Evolutionary conservation across 441 rosid genomes (phyloP).

Genomic region (Euphorbia schlechtendalii): DNA sequence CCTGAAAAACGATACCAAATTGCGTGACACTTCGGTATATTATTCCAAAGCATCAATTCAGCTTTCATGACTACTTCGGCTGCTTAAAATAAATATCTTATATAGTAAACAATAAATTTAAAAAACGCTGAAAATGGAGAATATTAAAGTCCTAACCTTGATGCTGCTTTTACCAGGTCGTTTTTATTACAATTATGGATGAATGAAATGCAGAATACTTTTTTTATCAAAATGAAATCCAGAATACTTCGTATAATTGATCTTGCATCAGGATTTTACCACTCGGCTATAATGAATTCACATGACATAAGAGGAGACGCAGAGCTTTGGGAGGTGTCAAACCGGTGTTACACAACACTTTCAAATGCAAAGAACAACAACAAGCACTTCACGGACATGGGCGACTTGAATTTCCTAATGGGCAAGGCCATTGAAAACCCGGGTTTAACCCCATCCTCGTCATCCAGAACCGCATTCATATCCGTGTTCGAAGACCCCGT

Average conservation of each 20-base stretch:
- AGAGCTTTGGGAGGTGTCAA: conserved; percentile 67
- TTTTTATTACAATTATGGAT: background rate
- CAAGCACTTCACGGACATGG: conserved; percentile 82
- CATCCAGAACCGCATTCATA: conserved; percentile 61
- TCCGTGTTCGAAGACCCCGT: conserved; percentile 74
- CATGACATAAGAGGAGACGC: conserved; percentile 52
- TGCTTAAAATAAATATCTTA: too few species aligned
- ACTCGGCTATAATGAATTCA: conserved; percentile 63
- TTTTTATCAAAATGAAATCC: too few species aligned
- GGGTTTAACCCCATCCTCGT: conserved; percentile 52
- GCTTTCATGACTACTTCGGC: too few species aligned
- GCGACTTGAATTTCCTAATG: conserved; percentile 76
- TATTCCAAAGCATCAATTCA: too few species aligned
- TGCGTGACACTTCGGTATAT: too few species aligned
- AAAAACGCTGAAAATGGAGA: background rate
- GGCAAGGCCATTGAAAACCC: conserved; percentile 85
- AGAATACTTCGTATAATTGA: background rate
- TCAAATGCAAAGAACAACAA: conserved; percentile 45
- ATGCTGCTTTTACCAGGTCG: background rate
- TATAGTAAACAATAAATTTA: too few species aligned
- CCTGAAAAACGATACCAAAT: too few species aligned
- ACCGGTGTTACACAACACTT: conserved; percentile 40
- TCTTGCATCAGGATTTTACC: conserved; percentile 60
- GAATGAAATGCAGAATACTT: background rate
- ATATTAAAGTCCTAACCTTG: background rate